These are phyloP conservation scores for Nannochloris sp. DNA, from an alignment of 139 green algal genomes.

Conservation along the genomic window DNA sequence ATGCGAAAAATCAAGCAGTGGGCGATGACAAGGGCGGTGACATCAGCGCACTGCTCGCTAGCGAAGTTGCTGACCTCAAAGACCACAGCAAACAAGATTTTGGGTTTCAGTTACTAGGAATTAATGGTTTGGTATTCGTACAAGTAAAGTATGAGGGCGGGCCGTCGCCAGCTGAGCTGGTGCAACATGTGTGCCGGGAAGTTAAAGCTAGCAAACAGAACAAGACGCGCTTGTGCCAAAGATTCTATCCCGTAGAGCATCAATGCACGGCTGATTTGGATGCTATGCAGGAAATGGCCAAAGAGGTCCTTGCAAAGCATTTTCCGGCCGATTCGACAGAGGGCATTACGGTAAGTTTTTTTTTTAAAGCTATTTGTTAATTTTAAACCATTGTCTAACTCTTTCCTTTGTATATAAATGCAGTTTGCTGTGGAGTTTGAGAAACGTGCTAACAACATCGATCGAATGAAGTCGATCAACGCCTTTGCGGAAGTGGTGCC, in stretches of 20 bases:
- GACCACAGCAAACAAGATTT: constrained; percentile 10
- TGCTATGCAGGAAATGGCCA: constrained; percentile 23
- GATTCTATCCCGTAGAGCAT: constrained; percentile 39
- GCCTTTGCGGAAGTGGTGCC: constrained; percentile 21
- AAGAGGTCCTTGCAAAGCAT: constrained; percentile 11
- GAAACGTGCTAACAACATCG: constrained; percentile 25
- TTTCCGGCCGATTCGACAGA: constrained; percentile 21
- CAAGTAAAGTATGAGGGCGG: constrained; percentile 15
- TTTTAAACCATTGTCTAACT: neutral
- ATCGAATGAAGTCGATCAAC: constrained; percentile 48
- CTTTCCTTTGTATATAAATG: neutral
- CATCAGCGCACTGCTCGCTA: constrained; percentile 26
- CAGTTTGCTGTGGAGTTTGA: constrained; percentile 46
- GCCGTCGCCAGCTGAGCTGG: constrained; percentile 21
- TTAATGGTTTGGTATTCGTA: constrained; percentile 24
- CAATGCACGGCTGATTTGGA: constrained; percentile 34
- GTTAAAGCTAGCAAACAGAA: constrained; percentile 11
- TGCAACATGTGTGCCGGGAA: neutral
- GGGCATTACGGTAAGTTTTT: constrained; percentile 4
- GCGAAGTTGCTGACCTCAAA: constrained; percentile 40
- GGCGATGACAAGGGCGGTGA: constrained; percentile 1
- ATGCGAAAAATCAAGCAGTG: neutral
- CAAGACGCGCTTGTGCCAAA: constrained; percentile 29
- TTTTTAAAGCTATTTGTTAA: neutral
- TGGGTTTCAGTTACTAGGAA: constrained; percentile 14